Evolutionary conservation across 176 grass and related monocot species (phyloP), one percentile per base, ranked within the genome.

Genomic region (Aegilops bicornis): DNA sequence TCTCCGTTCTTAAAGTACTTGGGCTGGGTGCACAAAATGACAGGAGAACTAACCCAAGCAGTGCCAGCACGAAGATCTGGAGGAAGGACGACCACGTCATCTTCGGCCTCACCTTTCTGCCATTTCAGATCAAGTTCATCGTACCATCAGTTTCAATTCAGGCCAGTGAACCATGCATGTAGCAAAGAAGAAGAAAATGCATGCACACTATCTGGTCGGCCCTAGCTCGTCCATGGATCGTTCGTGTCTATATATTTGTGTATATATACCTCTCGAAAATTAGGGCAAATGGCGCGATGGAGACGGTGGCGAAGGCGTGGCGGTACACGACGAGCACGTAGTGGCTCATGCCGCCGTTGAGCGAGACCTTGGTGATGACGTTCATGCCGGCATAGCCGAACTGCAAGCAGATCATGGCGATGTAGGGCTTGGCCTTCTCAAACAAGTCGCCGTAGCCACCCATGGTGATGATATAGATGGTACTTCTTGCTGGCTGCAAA

Each of bases 361-460:
- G 93, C 24, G 96, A 95, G 40, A 98, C 91, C 81, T 98, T 98
- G 45, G 96, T 94, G 66, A 98, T 90, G 14, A 98, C 89, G 89
- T 98, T 98, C 96, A 98, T 98, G 72, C 96, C 96, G 3, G 96
- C 96, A 16, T 98, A 98, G 47, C 96, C 96, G 73, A 98, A 98
- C 69, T 98, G 96, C 67, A 98, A 84, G 22, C 83, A 95, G 71
- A 91, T 89, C 96, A 98, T 98, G 81, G 96, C 93, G 82, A 93
- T 83, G 89, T 98, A 98, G 3, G 96, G 96, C 76, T 94, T 98
- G 71, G 82, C 80, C 83, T 50, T 89, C 86, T 89, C 89, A 52
- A 94, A 92, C 78, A 90, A 83, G 56, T 89, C 90, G 23, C 89
- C 61, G 22, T n/a, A 78, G 84, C 42, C 79, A 75, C 25, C 91